Base-by-base conservation (phyloP, 2,329 filamentous ascomycete genomes). In the Penicillium sp. region DNA sequence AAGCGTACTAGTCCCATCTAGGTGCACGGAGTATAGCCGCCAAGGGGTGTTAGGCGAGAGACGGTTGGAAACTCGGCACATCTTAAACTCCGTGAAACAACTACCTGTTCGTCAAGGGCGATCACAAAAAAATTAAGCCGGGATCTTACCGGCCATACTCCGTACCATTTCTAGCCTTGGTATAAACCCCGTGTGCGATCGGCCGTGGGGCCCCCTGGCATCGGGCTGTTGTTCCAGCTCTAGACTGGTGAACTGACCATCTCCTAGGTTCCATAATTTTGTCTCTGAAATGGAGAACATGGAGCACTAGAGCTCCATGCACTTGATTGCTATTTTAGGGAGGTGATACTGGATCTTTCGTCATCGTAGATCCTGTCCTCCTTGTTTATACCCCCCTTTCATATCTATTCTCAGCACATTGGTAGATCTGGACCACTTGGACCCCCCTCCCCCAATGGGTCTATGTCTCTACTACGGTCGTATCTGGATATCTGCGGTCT, bases 141-240 rank as follows among this genome's bases (percentile, higher is more conserved):
- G 43, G 43, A 53, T 47, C 30, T n/a, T 44, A 54, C 55, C 33
- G 50, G 31, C 9, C 19, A 30, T 33, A 11, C 52, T 40, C 9
- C 19, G 33, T 36, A 11, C 52, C 38, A 56, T 35, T 30, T 55
- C 53, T 7, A 6, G 28, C n/a, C 22, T 16, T 16, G 56, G 63
- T 57, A 66, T 61, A 65, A 65, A 54, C 61, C 62, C 63, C 63
- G 63, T 60, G 49, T 49, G 40, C 16, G 50, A 57, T 61, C 58
- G 50, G 28, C 53, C 33, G 47, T 57, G 54, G 57, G 41, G 50
- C 45, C 33, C 51, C 26, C 30, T 49, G 38, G 44, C 30, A 54
- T 54, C 31, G 42, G n/a, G 26, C 33, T 31, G 5, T 22, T 22
- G 10, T 42, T 28, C 40, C 11, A 42, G 40, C 25, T 42, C 40